Percentiles rank a stretch among this genome's conserved stretches.
These are phyloP conservation scores for Plasmodium gaboni DNA, from an alignment of 169 alveolate species.

Conservation along the genomic window DNA sequence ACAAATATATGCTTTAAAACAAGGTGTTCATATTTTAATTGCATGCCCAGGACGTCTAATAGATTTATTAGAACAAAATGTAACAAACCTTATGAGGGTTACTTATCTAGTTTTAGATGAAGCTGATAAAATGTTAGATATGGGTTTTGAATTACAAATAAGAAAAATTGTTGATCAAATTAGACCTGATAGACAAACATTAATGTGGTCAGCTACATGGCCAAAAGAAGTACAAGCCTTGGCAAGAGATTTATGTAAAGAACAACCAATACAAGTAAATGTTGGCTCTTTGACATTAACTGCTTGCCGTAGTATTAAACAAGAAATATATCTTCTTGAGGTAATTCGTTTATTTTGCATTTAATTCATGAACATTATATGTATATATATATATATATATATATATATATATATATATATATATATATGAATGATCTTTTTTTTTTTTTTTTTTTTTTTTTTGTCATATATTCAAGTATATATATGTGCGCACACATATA, in stretches of 20 bases:
- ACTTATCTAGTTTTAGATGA: constrained; percentile 99
- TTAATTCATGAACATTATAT: neutral
- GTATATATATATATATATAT: neutral
- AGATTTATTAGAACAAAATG: constrained; percentile 94
- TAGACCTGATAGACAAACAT: constrained; percentile 95
- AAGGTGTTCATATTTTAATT: constrained; percentile 97
- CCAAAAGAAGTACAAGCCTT: constrained; percentile 96
- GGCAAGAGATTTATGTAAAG: constrained; percentile 95
- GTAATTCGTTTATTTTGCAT: constrained; percentile 74
- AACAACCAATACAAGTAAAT: constrained; percentile 96
- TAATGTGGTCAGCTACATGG: constrained; percentile 99
- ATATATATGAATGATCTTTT: neutral
- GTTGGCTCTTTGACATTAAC: constrained; percentile 95
- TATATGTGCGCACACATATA: neutral
- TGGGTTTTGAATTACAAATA: constrained; percentile 99
- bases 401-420: neutral
- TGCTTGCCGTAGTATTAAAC: constrained; percentile 94
- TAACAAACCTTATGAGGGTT: constrained; percentile 95
- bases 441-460: neutral
- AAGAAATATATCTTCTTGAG: constrained; percentile 87
- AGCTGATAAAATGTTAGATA: constrained; percentile 99
- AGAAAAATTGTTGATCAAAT: constrained; percentile 94
- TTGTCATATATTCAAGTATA: neutral
- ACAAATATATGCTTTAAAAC: constrained; percentile 89
- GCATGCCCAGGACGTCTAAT: constrained; percentile 97